Conservation (phyloP, 2,329 filamentous ascomycete genomes). For the Pezicula neosporulosa region DNA sequence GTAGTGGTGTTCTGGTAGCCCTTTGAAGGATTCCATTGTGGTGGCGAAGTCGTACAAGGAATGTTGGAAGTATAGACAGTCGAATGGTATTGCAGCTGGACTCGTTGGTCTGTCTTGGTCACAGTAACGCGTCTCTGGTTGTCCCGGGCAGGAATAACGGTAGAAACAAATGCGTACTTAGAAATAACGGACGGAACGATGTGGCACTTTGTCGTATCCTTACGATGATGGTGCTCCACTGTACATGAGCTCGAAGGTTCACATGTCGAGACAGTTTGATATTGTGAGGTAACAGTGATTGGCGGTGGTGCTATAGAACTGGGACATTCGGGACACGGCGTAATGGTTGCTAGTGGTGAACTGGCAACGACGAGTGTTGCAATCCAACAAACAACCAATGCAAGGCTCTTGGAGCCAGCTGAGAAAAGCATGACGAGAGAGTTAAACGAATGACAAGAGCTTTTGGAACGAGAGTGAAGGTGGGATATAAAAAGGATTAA, state of each 20-base stretch:
- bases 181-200: conserved; percentile 1
- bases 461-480: no score
- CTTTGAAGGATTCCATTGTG: conserved; percentile 1
- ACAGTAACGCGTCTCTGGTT: conserved; percentile 2
- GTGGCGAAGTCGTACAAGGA: conserved; percentile 2
- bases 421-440: background rate
- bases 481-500: no score
- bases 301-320: background rate
- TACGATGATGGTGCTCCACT: background rate
- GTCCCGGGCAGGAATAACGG: conserved; percentile 6
- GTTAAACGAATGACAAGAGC: no score
- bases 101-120: conserved; percentile 8
- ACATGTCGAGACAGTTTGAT: conserved; percentile 11
- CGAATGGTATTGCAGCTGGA: conserved; percentile 1
- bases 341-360: conserved; percentile 4
- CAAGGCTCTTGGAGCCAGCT: background rate
- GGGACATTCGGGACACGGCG: conserved; percentile 10
- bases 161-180: conserved; percentile 9
- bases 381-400: background rate
- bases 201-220: background rate
- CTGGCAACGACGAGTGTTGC: background rate
- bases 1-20: background rate
- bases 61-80: conserved; percentile 3
- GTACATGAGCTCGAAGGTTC: background rate
- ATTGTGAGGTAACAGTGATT: conserved; percentile 10